Conservation (phyloP, 148 eudicot species). For the Chenopodium suecicum region DNA sequence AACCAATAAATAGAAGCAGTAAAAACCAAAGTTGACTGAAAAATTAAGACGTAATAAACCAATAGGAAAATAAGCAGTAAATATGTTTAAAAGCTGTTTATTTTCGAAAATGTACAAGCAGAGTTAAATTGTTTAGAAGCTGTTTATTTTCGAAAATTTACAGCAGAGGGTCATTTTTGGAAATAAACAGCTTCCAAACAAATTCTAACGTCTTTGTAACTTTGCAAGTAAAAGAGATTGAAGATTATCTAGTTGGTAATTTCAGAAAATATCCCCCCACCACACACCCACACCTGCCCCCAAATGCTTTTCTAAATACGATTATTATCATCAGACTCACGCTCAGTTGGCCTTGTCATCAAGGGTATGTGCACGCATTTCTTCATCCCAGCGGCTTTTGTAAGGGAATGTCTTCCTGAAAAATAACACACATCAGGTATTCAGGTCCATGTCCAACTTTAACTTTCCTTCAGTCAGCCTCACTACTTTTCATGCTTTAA, state of each 20-base stretch:
- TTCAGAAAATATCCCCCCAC: too few relatives aligned
- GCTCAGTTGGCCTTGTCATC: slow-evolving; percentile 71
- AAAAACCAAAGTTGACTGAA: slow-evolving; percentile 11
- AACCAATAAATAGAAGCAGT: slow-evolving; percentile 8
- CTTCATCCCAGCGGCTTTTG: slow-evolving; percentile 30
- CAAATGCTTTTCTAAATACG: not conserved
- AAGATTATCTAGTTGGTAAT: not conserved
- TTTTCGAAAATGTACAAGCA: not conserved
- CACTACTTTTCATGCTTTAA: not conserved
- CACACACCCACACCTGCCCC: too few relatives aligned
- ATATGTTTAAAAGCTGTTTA: too few relatives aligned
- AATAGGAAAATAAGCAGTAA: too few relatives aligned
- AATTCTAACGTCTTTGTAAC: not conserved
- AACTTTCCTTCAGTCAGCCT: not conserved
- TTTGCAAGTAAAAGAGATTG: not conserved
- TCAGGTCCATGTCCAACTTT: not conserved
- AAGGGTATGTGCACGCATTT: slow-evolving; percentile 56
- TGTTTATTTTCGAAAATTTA: not conserved
- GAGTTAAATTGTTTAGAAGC: too few relatives aligned
- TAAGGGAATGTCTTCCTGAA: slow-evolving; percentile 43
- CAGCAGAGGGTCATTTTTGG: not conserved
- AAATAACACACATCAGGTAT: slow-evolving; percentile 13
- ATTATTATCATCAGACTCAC: slow-evolving; percentile 44
- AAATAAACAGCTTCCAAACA: not conserved
- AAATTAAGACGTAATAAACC: not conserved